Evolutionary conservation across 306 rosid species (phyloP), one percentile per base, ranked within the genome.

Genomic region (Medicago ruthenica): DNA sequence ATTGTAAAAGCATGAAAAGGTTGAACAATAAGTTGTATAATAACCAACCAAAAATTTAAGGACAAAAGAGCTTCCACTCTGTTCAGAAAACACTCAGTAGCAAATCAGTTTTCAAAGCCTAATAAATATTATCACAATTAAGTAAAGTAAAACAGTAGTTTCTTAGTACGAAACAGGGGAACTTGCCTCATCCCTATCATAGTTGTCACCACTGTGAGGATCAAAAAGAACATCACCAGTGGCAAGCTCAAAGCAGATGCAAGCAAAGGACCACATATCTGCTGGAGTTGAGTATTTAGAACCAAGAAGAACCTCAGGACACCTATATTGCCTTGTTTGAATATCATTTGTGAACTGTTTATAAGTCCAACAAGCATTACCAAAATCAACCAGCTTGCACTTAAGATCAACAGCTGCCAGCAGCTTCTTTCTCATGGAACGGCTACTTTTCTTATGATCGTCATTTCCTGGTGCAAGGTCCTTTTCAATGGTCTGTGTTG

Each of bases 351-450:
- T 90, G 85, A 92, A 90, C 83, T 92, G 96, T 81, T 92, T 92
- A 75, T 90, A 85, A 8, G 96, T 92, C 97, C 97, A 92, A 83
- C 97, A 90, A 59, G 97, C 96, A 83, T 86, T 92, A 70, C 97
- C 96, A 82, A 92, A 90, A 82, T 92, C 97, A 41, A 92, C 97
- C 88, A 92, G 83, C 89, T 90, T 92, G 92, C 97, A 92, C 60
- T 76, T 88, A 66, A 86, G 86, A 80, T 89, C 95, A 77, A 73
- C 87, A 21, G 92, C 89, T 55, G 80, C 84, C 69, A 90, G 87
- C 78, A 90, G 76, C 80, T 87, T 85, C 76, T 87, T 83, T 83
- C 86, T 87, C 77, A 73, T 63, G 41, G 86, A 83, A 31, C 88
- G 84, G 76, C 84, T 42, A 67, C 72, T 34, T 24, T 22, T 89